Evolutionary conservation across 2,329 filamentous ascomycete species (phyloP), one percentile per base, ranked within the genome.

Genomic region (Aureobasidium sp.): DNA sequence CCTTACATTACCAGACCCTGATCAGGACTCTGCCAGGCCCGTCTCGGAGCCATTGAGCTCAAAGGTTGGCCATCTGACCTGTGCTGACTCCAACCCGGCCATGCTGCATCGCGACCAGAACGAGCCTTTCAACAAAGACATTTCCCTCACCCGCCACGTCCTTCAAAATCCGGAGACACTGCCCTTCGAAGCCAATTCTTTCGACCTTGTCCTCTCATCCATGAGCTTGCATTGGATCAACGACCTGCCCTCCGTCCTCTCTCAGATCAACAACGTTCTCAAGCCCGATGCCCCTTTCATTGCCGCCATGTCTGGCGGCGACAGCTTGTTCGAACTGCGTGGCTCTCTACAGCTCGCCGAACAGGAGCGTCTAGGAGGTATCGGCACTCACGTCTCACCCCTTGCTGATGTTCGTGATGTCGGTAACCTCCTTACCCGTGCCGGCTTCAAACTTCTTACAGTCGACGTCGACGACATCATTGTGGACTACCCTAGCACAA

Each of bases 381-480:
- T 99, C 53, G 89, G 89, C 7, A 92, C 91, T 2, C 91, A 93
- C 70, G 88, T 96, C 27, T 96, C 91, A 4, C 94, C 94, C 3
- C 76, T 99, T 25, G 94, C 93, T 0, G 92, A 99, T 73, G 91
- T 97, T 10, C 83, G 89, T 21, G 95, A 99, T 71, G 84, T 97
- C 1, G 94, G 94, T 2, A 92, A 91, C 1, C 77, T 99, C 59
- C 77, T 99, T 65, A 89, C 90, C 67, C 86, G 87, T 65, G 90
- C 93, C 0, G 91, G 92, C 21, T 99, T 97, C 79, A 95, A 92
- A 74, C 88, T 99, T 79, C 80, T 97, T 68, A 99, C 95, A 0
- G 91, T 99, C 1, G 94, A 99, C 69, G 87, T 99, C 15, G 95
- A 99, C 75, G 94, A 99, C 75, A 95, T 99, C 55, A 85, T 97